phyloP scores from a whole-genome alignment of 345 rosid genomes.

The Tarenaya hassleriana region DNA sequence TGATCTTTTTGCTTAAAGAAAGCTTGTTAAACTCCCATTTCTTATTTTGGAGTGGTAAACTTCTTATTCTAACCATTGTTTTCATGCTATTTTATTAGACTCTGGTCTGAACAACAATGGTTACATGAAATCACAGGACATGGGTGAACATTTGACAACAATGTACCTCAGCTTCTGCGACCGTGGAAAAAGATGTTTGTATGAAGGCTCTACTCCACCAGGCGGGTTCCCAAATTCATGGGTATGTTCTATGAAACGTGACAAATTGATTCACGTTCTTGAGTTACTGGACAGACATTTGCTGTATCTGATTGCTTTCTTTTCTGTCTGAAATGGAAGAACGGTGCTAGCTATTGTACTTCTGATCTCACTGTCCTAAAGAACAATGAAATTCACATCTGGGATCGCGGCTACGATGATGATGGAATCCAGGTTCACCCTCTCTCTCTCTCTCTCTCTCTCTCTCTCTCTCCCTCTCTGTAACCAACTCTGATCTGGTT shows the following conservation, averaged over 20 bases:
- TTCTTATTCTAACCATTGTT: too few relatives aligned
- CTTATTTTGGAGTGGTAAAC: too few relatives aligned
- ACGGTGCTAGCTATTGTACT: constrained; percentile 67
- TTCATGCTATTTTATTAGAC: not conserved
- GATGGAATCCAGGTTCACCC: constrained; percentile 58
- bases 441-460: constrained; percentile 1
- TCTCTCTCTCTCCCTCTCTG: too few relatives aligned
- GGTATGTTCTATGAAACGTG: constrained; percentile 35
- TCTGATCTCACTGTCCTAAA: constrained; percentile 76
- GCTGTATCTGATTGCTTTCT: not conserved
- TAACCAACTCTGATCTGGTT: too few relatives aligned
- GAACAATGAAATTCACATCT: constrained; percentile 77
- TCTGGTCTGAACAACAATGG: constrained; percentile 1
- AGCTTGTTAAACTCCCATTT: too few relatives aligned
- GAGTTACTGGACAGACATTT: not conserved
- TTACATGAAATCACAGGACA: constrained; percentile 42
- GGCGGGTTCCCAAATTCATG: constrained; percentile 83
- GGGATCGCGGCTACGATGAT: constrained; percentile 90
- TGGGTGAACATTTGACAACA: constrained; percentile 76
- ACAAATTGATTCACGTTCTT: not conserved
- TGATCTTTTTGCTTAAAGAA: too few relatives aligned
- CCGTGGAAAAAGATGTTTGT: constrained; percentile 74
- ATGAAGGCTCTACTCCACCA: constrained; percentile 78
- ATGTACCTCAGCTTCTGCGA: constrained; percentile 65
- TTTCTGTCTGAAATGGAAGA: constrained; percentile 29